Evolutionary conservation across 2,329 filamentous ascomycete species (phyloP).

Genomic region (Cladophialophora psammophila): DNA sequence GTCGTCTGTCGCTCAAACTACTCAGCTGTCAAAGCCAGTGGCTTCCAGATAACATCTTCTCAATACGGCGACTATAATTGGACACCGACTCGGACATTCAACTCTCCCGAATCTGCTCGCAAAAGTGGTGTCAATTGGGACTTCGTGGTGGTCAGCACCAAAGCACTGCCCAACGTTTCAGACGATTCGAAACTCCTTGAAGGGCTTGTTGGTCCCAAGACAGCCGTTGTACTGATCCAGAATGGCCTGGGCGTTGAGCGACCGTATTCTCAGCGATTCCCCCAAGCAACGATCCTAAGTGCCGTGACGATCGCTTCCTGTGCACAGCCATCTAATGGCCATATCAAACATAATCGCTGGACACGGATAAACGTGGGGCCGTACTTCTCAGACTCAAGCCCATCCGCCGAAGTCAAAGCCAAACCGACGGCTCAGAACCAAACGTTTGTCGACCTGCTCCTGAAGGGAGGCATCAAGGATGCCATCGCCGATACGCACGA

Average conservation of each 20-base stretch:
- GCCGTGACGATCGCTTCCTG: constrained; percentile 74
- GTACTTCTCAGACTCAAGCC: constrained; percentile 61
- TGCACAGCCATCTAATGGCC: constrained; percentile 68
- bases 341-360: constrained; percentile 75
- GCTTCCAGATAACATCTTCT: constrained; percentile 70
- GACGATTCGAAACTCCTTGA: constrained; percentile 68
- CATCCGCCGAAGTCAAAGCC: constrained; percentile 42
- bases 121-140: constrained; percentile 61
- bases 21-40: constrained; percentile 64
- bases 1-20: constrained; percentile 79
- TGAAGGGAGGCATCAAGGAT: constrained; percentile 67
- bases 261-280: constrained; percentile 70
- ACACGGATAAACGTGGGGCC: constrained; percentile 74
- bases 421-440: constrained; percentile 48
- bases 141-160: constrained; percentile 74
- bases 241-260: constrained; percentile 75
- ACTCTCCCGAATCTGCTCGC: constrained; percentile 65
- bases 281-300: constrained; percentile 66
- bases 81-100: constrained; percentile 67
- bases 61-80: constrained; percentile 73
- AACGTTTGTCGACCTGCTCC: constrained; percentile 55
- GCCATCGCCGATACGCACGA: constrained; percentile 69
- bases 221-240: constrained; percentile 70
- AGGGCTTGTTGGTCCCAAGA: constrained; percentile 65
- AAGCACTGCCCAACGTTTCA: constrained; percentile 71